Base-by-base conservation (phyloP, 202 grass and related monocot genomes). In the Carex arenaria region DNA sequence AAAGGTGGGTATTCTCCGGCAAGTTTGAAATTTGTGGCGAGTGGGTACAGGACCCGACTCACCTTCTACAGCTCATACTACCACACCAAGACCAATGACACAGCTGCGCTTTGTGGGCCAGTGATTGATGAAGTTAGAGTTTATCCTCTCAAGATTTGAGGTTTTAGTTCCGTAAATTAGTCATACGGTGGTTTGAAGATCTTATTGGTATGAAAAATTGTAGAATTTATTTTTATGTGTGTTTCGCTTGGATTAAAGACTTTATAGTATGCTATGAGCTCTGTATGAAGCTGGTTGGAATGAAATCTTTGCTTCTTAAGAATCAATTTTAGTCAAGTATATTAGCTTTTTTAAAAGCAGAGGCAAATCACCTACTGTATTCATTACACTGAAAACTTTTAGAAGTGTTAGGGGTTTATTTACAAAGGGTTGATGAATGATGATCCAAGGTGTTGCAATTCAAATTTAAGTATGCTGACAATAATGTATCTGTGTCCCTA, bases 21-120 rank as follows among this genome's bases (percentile, higher is more conserved):
- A 3, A 85, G 85, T 59, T 84, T 98, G 38, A 90, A 84, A 80
- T 93, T 98, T 84, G 78, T 82, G 13, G 91, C 95, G 2, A 60
- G 11, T 18, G 71, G 80, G 2, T 30, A 6, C 80, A 45, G 95
- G 15, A 92, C 91, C 42, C 82, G 95, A 88, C 56, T 98, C 70
- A 98, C 95, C 36, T 98, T 98, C 89, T 98, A 98, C 59, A 98
- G 93, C 86, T 98, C 91, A 5, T 93, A 90, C 82, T 98, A 98
- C 85, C 95, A 98, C 83, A 95, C 95, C 23, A 97, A 94, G 68
- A 80, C 5, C 28, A 86, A 53, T 52, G 88, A 95, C 5, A 85
- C 82, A 53, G 89, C 89, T 22, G 90, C 95, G 3, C 89, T 98
- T 14, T 98, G 95, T 80, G 95, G 95, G 40, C 95, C 95, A 5